A percentile compares a stretch with the other conserved stretches of the same genome.
phyloP scores from a whole-genome alignment of 2,329 filamentous ascomycete genomes.

The Epichloe uncinata region DNA sequence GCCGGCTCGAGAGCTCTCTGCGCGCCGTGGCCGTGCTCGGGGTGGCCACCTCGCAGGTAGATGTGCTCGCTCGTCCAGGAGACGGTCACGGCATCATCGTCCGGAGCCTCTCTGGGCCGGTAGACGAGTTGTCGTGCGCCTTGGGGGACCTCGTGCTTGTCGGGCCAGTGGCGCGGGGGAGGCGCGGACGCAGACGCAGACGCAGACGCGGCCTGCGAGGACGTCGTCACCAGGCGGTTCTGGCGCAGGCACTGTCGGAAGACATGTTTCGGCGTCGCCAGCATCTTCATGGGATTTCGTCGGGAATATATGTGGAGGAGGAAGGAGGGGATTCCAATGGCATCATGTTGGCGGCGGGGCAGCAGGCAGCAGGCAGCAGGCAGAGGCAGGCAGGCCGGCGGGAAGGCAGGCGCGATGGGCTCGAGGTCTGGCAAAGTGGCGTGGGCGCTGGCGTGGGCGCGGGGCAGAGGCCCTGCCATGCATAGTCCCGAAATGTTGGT shows the following conservation, averaged over 20 bases:
- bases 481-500: background rate
- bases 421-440: background rate
- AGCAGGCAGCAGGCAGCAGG: too few species aligned
- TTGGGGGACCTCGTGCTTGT: constrained; percentile 6
- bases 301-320: background rate
- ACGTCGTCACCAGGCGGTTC: background rate
- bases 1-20: constrained; percentile 14
- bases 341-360: too few species aligned
- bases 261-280: background rate
- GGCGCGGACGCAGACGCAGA: too few species aligned
- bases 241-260: background rate
- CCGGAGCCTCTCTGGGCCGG: background rate
- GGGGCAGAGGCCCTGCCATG: too few species aligned
- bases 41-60: constrained; percentile 14
- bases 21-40: constrained; percentile 2
- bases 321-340: too few species aligned
- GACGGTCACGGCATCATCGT: constrained; percentile 9
- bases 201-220: background rate
- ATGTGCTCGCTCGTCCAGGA: constrained; percentile 16
- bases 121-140: constrained; percentile 7
- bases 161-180: constrained; percentile 4
- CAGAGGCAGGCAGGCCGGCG: too few species aligned
- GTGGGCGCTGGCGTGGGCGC: too few species aligned
- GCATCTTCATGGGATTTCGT: background rate
- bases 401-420: too few species aligned